phyloP scores from a whole-genome alignment of 495 filamentous ascomycete genomes.

The Talaromyces adpressus region DNA sequence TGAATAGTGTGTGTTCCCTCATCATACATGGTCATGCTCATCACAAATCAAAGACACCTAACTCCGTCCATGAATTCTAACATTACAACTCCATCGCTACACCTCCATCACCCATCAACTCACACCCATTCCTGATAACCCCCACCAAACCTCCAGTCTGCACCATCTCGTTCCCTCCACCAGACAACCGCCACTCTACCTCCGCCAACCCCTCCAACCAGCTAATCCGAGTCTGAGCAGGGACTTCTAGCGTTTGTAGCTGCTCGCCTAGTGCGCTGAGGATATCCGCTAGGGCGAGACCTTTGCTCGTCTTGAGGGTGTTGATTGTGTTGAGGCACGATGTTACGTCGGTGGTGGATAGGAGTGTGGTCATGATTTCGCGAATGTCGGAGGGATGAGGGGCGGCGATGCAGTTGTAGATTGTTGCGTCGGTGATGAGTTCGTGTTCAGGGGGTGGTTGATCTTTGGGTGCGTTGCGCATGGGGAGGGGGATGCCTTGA shows the following conservation, averaged over 20 bases:
- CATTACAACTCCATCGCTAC: conserved; percentile 13
- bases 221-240: conserved; percentile 74
- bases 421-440: conserved; percentile 79
- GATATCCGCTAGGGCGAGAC: conserved; percentile 91
- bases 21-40: background rate
- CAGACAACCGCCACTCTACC: conserved; percentile 83
- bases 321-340: conserved; percentile 82
- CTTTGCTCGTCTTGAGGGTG: conserved; percentile 74
- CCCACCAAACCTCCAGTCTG: conserved; percentile 93
- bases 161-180: conserved; percentile 79
- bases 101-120: conserved; percentile 50
- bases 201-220: conserved; percentile 92
- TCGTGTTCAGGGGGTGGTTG: conserved; percentile 52
- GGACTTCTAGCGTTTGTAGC: conserved; percentile 74
- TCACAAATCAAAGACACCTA: background rate
- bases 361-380: conserved; percentile 73
- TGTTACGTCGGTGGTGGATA: conserved; percentile 77
- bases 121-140: conserved; percentile 78
- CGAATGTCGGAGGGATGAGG: conserved; percentile 86
- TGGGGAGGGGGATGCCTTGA: conserved; percentile 62
- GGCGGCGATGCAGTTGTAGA: conserved; percentile 96
- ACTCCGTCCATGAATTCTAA: background rate
- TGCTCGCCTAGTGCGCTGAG: conserved; percentile 78
- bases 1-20: background rate
- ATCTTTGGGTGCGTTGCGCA: conserved; percentile 53